These are phyloP conservation scores for Fragaria nilgerrensis DNA, from an alignment of 306 rosid genomes.

Conservation along the genomic window DNA sequence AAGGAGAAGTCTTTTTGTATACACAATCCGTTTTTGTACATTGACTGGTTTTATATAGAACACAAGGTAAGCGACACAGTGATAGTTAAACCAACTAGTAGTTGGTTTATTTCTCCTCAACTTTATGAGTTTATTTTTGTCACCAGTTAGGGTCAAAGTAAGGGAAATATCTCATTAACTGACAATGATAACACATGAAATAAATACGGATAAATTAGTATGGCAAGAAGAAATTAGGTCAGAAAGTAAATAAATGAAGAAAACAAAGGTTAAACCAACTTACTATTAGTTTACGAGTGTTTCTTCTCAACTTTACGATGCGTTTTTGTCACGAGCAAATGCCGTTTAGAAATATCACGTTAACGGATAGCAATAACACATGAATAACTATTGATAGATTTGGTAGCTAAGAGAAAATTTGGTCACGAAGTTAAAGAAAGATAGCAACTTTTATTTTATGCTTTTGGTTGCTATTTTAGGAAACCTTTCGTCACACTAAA, in stretches of 20 bases:
- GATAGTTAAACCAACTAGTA: background rate
- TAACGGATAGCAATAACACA: background rate
- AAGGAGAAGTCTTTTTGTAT: background rate
- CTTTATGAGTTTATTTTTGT: background rate
- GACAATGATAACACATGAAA: background rate
- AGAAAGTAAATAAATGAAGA: background rate
- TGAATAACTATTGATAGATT: background rate
- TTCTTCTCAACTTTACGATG: too few species aligned
- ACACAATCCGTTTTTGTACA: background rate
- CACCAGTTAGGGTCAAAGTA: background rate
- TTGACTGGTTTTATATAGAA: background rate
- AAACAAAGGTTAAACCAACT: too few species aligned
- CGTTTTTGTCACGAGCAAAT: too few species aligned
- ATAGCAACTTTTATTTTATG: background rate
- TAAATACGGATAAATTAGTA: background rate
- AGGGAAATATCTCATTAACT: background rate
- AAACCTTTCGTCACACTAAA: background rate
- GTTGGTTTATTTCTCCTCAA: background rate
- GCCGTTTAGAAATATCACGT: too few species aligned
- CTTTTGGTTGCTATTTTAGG: constrained; percentile 17
- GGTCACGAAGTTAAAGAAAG: background rate
- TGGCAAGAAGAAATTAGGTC: background rate
- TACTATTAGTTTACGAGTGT: too few species aligned
- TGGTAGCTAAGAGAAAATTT: background rate
- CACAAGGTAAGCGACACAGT: background rate